Conservation (phyloP, 2,329 filamentous ascomycete genomes). For the Fusarium sp. region DNA sequence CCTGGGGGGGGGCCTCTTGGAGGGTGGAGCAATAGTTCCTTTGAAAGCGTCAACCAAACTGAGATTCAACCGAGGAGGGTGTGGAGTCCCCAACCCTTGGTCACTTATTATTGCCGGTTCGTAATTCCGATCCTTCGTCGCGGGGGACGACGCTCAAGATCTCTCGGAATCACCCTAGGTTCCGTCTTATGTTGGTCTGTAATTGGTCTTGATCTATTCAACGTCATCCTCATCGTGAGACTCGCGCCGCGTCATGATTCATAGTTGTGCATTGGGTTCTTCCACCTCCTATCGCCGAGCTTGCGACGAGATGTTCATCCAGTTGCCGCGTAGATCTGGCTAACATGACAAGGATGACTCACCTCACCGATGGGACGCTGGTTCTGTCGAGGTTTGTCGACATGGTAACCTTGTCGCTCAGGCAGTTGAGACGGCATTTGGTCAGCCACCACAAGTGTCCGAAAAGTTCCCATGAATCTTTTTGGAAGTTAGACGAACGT, state of each 20-base stretch:
- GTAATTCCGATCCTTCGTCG: constrained; percentile 32
- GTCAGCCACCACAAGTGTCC: neutral
- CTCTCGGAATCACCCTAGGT: neutral
- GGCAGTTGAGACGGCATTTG: neutral
- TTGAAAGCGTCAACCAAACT: constrained; percentile 31
- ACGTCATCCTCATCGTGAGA: neutral
- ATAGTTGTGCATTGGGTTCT: neutral
- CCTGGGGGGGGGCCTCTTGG: constrained; percentile 4
- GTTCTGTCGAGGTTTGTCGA: neutral
- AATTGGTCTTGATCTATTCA: neutral
- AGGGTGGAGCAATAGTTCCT: constrained; percentile 36
- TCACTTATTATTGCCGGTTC: constrained; percentile 35
- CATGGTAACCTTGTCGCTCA: neutral
- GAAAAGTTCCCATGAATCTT: neutral
- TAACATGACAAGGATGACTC: neutral
- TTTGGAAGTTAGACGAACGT: neutral
- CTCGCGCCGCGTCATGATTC: neutral
- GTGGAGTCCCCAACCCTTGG: constrained; percentile 24
- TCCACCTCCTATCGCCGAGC: neutral
- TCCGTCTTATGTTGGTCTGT: neutral
- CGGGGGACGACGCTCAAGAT: neutral
- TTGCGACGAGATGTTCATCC: neutral
- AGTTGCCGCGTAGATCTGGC: neutral
- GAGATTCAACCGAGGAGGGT: constrained; percentile 5
- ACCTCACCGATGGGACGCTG: neutral